A percentile compares a stretch with the other conserved stretches of the same genome.
Evolutionary conservation across 805 yeast species (phyloP).

Genomic region (Trichomonascus vanleenenianus): DNA sequence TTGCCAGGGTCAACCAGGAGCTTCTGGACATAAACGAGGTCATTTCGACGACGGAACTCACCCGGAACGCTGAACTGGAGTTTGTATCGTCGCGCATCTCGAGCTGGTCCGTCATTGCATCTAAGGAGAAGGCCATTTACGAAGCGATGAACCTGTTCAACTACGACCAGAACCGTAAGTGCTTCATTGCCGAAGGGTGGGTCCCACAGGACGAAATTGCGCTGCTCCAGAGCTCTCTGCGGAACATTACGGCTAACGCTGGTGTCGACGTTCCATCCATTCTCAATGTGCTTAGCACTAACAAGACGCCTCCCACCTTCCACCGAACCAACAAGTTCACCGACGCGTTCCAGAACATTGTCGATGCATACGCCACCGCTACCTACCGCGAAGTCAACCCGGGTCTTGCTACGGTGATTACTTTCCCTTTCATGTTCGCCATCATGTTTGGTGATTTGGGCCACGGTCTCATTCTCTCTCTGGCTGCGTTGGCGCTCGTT

Average conservation of each 20-base stretch:
- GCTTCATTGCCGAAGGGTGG: constrained; percentile 96
- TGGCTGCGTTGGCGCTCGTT: constrained; percentile 66
- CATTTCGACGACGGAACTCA: constrained; percentile 53
- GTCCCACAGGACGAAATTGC: constrained; percentile 72
- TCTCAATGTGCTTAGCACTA: constrained; percentile 56
- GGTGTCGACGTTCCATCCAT: constrained; percentile 40
- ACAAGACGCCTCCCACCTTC: constrained; percentile 86
- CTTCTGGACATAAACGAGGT: constrained; percentile 54
- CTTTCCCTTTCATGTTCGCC: constrained; percentile 98
- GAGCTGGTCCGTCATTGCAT: constrained; percentile 60
- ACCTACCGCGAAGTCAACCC: constrained; percentile 94
- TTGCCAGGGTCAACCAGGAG: constrained; percentile 37
- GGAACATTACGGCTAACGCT: constrained; percentile 49
- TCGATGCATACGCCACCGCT: constrained; percentile 93
- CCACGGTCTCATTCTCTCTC: constrained; percentile 78
- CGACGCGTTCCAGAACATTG: constrained; percentile 83
- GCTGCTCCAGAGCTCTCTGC: constrained; percentile 56
- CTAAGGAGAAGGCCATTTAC: constrained; percentile 79
- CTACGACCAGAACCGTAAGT: constrained; percentile 74
- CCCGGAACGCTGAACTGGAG: constrained; percentile 68
- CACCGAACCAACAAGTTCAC: constrained; percentile 95
- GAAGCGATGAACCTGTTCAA: constrained; percentile 70
- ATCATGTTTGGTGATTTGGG: constrained; percentile 99
- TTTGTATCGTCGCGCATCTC: constrained; percentile 69
- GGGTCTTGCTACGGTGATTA: constrained; percentile 86